A percentile compares a stretch with the other conserved stretches of the same genome.
These are phyloP conservation scores for Leishmania martiniquensis DNA, from an alignment of 208 protist species.

Conservation along the genomic window DNA sequence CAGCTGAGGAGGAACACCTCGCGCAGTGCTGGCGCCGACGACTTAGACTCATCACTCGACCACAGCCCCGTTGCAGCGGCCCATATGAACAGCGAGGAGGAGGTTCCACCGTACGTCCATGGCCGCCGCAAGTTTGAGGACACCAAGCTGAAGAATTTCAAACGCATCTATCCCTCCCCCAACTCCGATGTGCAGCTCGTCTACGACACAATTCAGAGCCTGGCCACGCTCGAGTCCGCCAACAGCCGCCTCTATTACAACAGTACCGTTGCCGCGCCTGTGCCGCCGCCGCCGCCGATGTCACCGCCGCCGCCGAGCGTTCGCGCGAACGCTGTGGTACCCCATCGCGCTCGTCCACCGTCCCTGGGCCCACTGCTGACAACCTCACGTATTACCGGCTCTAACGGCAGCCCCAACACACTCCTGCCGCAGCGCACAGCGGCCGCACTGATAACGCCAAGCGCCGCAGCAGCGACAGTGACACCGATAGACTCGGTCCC, in stretches of 20 bases:
- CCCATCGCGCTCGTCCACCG: slow-evolving; percentile 15
- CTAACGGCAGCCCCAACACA: slow-evolving; percentile 13
- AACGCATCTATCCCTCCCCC: slow-evolving; percentile 77
- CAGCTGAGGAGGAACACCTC: slow-evolving; percentile 22
- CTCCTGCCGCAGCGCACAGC: slow-evolving; percentile 10
- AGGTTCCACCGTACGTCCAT: slow-evolving; percentile 28
- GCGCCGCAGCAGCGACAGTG: background rate
- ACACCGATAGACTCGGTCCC: background rate
- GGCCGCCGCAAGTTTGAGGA: slow-evolving; percentile 59
- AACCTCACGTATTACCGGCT: slow-evolving; percentile 12
- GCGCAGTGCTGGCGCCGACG: background rate
- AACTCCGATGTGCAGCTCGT: slow-evolving; percentile 62
- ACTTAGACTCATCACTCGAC: slow-evolving; percentile 2
- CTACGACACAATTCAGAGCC: slow-evolving; percentile 70
- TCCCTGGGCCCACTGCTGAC: slow-evolving; percentile 30
- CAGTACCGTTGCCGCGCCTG: slow-evolving; percentile 28
- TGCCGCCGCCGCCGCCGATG: background rate
- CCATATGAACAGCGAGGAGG: slow-evolving; percentile 7
- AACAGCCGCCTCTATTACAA: slow-evolving; percentile 44
- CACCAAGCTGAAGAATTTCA: slow-evolving; percentile 77
- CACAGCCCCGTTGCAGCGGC: background rate
- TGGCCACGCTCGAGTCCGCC: slow-evolving; percentile 46
- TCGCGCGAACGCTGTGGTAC: slow-evolving; percentile 15
- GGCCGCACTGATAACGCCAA: slow-evolving; percentile 5
- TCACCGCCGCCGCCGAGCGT: slow-evolving; percentile 8